These are phyloP conservation scores for Nannochloropsis granulata DNA, from an alignment of 108 stramenopile species.

Conservation along the genomic window DNA sequence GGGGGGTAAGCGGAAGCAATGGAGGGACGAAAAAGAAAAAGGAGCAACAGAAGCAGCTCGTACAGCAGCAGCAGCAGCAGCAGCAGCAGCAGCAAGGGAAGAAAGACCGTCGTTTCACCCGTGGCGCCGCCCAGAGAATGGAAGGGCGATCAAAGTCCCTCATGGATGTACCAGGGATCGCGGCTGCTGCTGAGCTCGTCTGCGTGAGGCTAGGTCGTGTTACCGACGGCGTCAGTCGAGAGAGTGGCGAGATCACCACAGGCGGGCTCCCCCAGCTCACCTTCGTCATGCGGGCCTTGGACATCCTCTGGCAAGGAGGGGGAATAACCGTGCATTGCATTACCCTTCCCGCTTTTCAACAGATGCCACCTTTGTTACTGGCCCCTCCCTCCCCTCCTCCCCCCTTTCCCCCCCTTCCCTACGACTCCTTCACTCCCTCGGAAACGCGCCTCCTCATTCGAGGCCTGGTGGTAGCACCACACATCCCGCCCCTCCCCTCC, in stretches of 20 bases:
- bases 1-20: too few relatives aligned
- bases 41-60: neutral
- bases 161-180: neutral
- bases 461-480: neutral
- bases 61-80: neutral
- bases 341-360: neutral
- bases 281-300: neutral
- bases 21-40: too few relatives aligned
- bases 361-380: neutral
- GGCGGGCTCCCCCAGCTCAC: neutral
- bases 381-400: neutral
- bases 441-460: neutral
- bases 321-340: neutral
- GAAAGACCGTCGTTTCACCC: neutral
- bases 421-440: neutral
- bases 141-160: neutral
- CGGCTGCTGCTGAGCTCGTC: neutral
- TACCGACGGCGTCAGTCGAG: neutral
- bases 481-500: neutral
- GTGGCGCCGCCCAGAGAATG: neutral
- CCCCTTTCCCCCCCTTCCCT: neutral
- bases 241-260: neutral
- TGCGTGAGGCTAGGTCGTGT: neutral
- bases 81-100: neutral
- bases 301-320: neutral